Percentiles rank a stretch among this genome's conserved stretches.
Evolutionary conservation across 306 rosid species (phyloP).

Genomic region (Vigna radiata): DNA sequence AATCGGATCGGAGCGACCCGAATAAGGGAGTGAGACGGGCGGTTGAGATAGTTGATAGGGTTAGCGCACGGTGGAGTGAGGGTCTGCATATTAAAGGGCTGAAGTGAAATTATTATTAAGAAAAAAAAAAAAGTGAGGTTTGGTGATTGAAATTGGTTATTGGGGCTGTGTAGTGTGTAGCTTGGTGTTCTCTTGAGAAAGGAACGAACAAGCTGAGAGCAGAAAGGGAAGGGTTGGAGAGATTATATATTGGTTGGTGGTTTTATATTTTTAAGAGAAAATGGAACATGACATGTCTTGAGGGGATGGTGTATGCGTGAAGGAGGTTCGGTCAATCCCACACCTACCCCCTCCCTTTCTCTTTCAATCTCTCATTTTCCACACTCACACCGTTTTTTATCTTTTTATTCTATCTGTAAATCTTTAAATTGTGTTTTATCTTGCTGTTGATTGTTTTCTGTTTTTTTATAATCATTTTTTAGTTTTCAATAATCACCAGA

Average conservation of each 20-base stretch:
- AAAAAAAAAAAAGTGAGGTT: not conserved
- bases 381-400: not conserved
- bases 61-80: constrained; percentile 51
- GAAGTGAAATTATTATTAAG: not conserved
- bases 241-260: constrained; percentile 53
- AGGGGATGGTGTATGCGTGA: constrained; percentile 47
- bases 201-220: constrained; percentile 92
- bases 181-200: constrained; percentile 80
- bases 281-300: not conserved
- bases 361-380: not conserved
- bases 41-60: constrained; percentile 37
- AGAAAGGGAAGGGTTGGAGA: constrained; percentile 4
- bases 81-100: constrained; percentile 58
- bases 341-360: constrained; percentile 72
- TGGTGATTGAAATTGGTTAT: not conserved
- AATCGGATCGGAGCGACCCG: constrained; percentile 49
- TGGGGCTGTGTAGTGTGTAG: not conserved
- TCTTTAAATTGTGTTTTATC: not conserved
- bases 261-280: not conserved
- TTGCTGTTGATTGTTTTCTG: not conserved
- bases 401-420: not conserved
- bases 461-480: not conserved
- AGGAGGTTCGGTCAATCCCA: constrained; percentile 71
- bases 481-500: not conserved
- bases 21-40: not conserved